Evolutionary conservation across 257 asterid genomes (phyloP), one percentile per base, ranked within the genome.

Genomic region (Nicotiana sylvestris): DNA sequence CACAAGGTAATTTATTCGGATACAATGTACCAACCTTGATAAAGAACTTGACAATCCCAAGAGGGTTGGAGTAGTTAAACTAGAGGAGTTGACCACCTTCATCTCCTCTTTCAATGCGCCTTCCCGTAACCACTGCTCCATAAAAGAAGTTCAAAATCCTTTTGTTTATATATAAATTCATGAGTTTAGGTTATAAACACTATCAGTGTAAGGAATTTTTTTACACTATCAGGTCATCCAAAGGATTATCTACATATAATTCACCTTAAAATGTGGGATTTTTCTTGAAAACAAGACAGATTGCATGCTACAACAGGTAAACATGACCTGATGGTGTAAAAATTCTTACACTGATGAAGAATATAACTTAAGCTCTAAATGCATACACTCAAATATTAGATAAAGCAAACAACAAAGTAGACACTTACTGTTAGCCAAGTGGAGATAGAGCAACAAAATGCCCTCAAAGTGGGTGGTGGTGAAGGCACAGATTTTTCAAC

Each of bases 11-110:
- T 13, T 49, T n/a, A 76, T 76, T 76, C 17, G 2, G 21, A 27
- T 49, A 27, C 16, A 51, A 83, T 78, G 65, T 78, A 78, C 94
- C 58, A 84, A 95, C 99, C 98, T 93, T 85, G 99, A 90, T 82
- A 96, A 87, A 81, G 98, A 96, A 91, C 90, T 94, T 5, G 97
- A 90, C 90, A 96, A 82, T 29, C 98, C 97, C 93, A 96, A 87
- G 61, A 96, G 88, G 61, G 99, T 88, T 57, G 95, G 93, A 58
- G 93, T 89, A 62, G 87, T 87, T 84, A 84, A 82, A 78, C 85
- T 86, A 84, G 84, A 90, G 78, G 92, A 85, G 87, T 84, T 84
- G 66, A 84, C 90, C 53, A 91, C 88, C 87, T 90, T 93, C 86
- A 86, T 96, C 90, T 96, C 97, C 88, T 94, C 99, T 83, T 88